Conservation (phyloP, 2,329 filamentous ascomycete species). For the Chaetomiaceae sp. region DNA sequence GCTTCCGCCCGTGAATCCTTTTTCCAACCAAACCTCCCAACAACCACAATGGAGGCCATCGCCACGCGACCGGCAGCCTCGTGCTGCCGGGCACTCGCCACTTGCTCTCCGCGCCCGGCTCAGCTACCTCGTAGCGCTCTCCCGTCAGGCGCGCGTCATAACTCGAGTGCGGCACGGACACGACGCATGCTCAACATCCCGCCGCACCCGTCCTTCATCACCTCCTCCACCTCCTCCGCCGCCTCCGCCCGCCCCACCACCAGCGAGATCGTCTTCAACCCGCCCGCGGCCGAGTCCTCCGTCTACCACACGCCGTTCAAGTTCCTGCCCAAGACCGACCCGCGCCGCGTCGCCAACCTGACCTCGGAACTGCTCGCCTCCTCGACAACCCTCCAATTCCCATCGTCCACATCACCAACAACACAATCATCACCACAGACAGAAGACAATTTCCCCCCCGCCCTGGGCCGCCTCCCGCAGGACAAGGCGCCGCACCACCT, state of each 20-base stretch:
- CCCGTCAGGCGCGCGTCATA: conserved; percentile 37
- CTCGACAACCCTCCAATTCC: conserved; percentile 21
- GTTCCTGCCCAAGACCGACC: conserved; percentile 54
- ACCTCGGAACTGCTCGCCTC: conserved; percentile 36
- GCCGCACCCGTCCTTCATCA: conserved; percentile 55
- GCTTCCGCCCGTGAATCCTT: background rate
- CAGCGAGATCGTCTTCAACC: conserved; percentile 44
- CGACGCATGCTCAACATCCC: conserved; percentile 53
- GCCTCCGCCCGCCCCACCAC: conserved; percentile 27
- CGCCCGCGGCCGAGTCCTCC: conserved; percentile 41
- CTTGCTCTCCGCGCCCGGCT: conserved; percentile 20
- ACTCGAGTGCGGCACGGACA: conserved; percentile 46
- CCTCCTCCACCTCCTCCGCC: conserved; percentile 18
- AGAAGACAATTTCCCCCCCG: conserved; percentile 15
- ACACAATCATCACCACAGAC: conserved; percentile 2
- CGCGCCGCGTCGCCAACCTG: conserved; percentile 45
- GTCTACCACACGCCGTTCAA: conserved; percentile 61
- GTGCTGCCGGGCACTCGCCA: conserved; percentile 15
- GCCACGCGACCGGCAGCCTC: conserved; percentile 17
- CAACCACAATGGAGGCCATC: conserved; percentile 21
- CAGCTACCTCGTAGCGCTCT: conserved; percentile 20
- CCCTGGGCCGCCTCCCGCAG: conserved; percentile 11
- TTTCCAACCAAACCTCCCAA: background rate
- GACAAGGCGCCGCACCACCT: conserved; percentile 42
- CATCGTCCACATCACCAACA: conserved; percentile 6